These are phyloP conservation scores for Fusarium subglutinans DNA, from an alignment of 2,329 filamentous ascomycete genomes.

Conservation along the genomic window DNA sequence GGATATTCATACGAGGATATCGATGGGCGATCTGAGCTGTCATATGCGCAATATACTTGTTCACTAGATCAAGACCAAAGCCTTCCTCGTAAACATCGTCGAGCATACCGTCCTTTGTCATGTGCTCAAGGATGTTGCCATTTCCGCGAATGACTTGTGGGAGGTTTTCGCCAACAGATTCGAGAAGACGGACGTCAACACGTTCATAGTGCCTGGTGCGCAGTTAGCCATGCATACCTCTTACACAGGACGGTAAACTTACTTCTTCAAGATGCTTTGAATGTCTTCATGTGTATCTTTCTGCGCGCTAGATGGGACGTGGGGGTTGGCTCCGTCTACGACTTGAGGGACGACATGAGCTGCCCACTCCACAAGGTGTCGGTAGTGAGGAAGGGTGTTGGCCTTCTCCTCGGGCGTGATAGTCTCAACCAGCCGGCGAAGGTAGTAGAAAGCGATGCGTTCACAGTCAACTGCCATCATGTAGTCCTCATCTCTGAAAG, in stretches of 20 bases:
- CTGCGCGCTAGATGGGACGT: not conserved
- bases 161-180: slow-evolving; percentile 40
- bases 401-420: not conserved
- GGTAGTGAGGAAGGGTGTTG: not conserved
- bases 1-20: not conserved
- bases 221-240: not conserved
- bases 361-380: not conserved
- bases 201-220: not conserved
- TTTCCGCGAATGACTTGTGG: slow-evolving; percentile 46
- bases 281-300: not conserved
- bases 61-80: not conserved
- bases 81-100: slow-evolving; percentile 44
- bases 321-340: not conserved
- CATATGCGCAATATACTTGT: not conserved
- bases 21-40: not conserved
- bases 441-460: not conserved
- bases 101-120: slow-evolving; percentile 47
- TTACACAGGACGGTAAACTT: not conserved
- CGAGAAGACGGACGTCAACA: not conserved
- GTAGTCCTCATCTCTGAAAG: not conserved
- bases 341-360: not conserved
- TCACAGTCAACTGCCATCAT: not conserved
- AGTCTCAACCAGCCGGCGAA: not conserved
- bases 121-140: slow-evolving; percentile 49
- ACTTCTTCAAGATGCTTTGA: not conserved